Percentiles rank a stretch among this genome's conserved stretches.
phyloP scores from a whole-genome alignment of 1,284 basidiomycete species.

The Uromyces viciae-fabae region DNA sequence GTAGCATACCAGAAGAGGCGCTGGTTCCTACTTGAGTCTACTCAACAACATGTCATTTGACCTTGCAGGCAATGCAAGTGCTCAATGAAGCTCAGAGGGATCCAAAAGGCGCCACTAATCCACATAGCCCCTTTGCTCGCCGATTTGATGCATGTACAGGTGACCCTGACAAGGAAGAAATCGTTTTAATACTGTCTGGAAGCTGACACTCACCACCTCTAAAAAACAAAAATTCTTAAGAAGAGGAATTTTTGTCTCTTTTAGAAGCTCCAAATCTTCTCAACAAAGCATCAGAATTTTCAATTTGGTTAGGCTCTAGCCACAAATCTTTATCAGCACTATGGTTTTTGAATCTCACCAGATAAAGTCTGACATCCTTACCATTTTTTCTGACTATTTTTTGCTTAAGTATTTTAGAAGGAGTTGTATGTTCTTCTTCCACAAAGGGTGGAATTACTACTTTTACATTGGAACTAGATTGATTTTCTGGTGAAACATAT shows the following conservation, averaged over 20 bases:
- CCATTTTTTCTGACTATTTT: not conserved
- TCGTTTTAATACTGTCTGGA: not conserved
- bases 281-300: not conserved
- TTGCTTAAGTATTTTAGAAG: not conserved
- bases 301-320: not conserved
- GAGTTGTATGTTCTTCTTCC: not conserved
- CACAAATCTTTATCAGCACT: not conserved
- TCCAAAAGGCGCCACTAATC: not conserved
- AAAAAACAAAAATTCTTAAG: not conserved
- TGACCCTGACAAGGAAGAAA: not conserved
- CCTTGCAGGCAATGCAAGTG: not conserved
- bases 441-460: too few species aligned
- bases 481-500: not conserved
- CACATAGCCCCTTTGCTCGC: conserved; percentile 5
- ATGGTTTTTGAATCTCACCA: not conserved
- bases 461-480: too few species aligned
- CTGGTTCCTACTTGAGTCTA: conserved; percentile 4
- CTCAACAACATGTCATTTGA: not conserved
- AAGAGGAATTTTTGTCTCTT: not conserved
- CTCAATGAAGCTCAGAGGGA: not conserved
- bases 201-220: not conserved
- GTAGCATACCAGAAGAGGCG: not conserved
- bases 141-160: conserved; percentile 1
- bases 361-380: not conserved
- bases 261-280: not conserved